Base-by-base conservation (phyloP, 73 alveolate species). In the Durusdinium trenchii region DNA sequence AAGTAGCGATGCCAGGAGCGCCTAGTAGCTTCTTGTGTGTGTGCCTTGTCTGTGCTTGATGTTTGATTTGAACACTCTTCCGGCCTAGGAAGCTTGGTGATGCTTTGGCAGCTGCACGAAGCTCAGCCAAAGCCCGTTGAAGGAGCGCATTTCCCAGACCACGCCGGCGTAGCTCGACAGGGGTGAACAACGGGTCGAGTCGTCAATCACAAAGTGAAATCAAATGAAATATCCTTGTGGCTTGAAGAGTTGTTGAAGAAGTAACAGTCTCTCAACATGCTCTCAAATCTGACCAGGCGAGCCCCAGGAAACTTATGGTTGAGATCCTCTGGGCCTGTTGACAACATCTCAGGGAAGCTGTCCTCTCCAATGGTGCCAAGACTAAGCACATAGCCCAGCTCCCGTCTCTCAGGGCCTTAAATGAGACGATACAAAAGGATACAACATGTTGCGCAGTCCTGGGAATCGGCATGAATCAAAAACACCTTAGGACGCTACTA, bases 361-460 rank as follows among this genome's bases (percentile, higher is more conserved):
- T 54, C 98, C 98, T 91, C 98, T 18, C 98, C 98, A 32, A 91
- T 57, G 67, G 61, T 91, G 78, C 98, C 98, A 12, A 91, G 98
- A 45, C 98, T 91, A 60, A 91, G 98, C 60, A 91, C 81, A 36
- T 91, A 91, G 89, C 98, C 98, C 71, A 91, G 82, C 60, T 67
- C 87, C 36, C 76, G 50, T 43, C 98, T 51, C 18, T 71, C 98
- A 14, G 98, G 79, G 54, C 98, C 89, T 83, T n/a, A 23, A 48
- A 60, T 23, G 73, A 0, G n/a, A 23, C 18, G 73, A 60, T 23
- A 23, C 30, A 23, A 32, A 60, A 60, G 73, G 73, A 32, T 23
- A 64, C 46, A 46, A 3, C 4, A 38, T 38, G 2, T 3, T 75
- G 52, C 85, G 42, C 85, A 36, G 51, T n/a, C n/a, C n/a, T n/a